Base-by-base conservation (phyloP, 2,329 filamentous ascomycete genomes). In the Aureobasidium sp. region DNA sequence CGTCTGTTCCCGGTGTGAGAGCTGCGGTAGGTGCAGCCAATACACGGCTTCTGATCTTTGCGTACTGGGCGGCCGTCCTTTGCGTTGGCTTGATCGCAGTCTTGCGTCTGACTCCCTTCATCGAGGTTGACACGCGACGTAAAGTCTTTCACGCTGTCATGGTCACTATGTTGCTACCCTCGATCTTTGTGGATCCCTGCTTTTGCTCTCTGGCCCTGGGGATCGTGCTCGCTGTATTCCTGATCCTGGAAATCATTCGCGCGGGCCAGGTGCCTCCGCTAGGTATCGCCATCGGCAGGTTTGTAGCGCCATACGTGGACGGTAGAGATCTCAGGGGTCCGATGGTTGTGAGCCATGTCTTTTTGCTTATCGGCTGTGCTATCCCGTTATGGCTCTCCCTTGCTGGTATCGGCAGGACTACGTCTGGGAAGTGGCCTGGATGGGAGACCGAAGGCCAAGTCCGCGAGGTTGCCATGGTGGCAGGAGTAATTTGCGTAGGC, bases 111-210 rank as follows among this genome's bases (percentile, higher is more conserved):
- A 88, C 96, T 61, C 93, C 91, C 47, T 83, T 93, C 58, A 95
- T 93, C 70, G 95, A 98, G 79, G 95, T 99, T 54, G 96, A 99
- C 79, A 99, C 96, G 1, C 89, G 96, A 58, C 90, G 96, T 59
- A 99, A 99, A 79, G 93, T 98, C 29, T 99, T 99, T 77, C 96
- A 99, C 78, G 97, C 97, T 71, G 97, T 95, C 87, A 98, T 98
- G 92, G 95, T 98, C 10, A 90, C 90, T 65, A 98, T 99, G 93
- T 91, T 99, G 65, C 85, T 98, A 2, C 95, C 96, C 0, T 90
- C 93, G 1, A 93, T 91, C 3, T 98, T 90, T 75, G 82, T 98
- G 69, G 96, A 99, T 77, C 95, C 96, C 1, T 85, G 91, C 47
- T 98, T 93, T 77, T 90, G 91, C 58, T 89, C 92, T 1, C 83